Conservation (phyloP, 768 basidiomycete genomes). For the Lentinula lateritia region DNA sequence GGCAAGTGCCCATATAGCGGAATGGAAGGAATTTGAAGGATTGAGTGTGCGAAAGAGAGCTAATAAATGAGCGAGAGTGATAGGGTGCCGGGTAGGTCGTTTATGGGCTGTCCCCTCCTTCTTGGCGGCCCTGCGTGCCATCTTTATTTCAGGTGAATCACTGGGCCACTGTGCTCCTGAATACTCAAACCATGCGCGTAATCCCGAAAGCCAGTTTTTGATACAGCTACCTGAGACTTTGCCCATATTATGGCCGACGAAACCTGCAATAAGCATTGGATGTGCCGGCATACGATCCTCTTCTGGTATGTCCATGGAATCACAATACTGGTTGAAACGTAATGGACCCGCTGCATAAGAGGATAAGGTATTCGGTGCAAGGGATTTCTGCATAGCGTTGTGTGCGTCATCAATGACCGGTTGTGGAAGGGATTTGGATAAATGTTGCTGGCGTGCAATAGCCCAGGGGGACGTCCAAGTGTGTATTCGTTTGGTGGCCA, state of each 20-base stretch:
- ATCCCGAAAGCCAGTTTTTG: constrained; percentile 26
- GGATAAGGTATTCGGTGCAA: too few relatives aligned
- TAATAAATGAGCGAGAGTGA: constrained; percentile 28
- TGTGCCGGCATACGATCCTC: constrained; percentile 21
- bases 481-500: too few relatives aligned
- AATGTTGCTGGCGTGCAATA: not conserved
- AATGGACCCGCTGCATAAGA: constrained; percentile 26
- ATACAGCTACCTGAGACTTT: constrained; percentile 14
- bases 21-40: constrained; percentile 20
- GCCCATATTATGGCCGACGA: constrained; percentile 17
- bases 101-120: constrained; percentile 13
- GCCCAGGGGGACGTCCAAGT: too few relatives aligned
- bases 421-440: not conserved
- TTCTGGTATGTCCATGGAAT: constrained; percentile 21
- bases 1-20: constrained; percentile 30
- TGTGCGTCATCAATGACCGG: not conserved
- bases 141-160: constrained; percentile 12
- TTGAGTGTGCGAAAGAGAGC: constrained; percentile 17
- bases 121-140: constrained; percentile 14
- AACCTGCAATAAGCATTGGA: constrained; percentile 21
- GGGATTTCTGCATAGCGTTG: not conserved
- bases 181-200: constrained; percentile 30
- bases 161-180: constrained; percentile 31
- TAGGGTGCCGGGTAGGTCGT: constrained; percentile 21
- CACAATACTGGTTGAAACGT: constrained; percentile 27